Evolutionary conservation across 1,284 basidiomycete species (phyloP), one percentile per base, ranked within the genome.

Genomic region (Singerocomus rubriflavus): DNA sequence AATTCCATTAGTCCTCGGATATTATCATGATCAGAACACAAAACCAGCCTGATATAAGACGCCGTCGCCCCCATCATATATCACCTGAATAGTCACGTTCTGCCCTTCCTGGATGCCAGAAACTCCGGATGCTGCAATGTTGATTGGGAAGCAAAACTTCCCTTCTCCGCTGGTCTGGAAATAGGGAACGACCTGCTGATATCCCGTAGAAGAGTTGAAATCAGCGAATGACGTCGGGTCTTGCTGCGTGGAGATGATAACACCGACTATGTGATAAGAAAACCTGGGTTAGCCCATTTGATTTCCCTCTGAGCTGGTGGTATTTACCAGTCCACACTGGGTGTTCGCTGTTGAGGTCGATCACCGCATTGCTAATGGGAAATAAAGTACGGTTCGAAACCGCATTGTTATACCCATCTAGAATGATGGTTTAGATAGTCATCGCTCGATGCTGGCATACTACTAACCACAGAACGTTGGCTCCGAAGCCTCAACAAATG

Each of bases 211-310:
- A 2, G 70, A 54, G 43, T 72, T 78, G 65, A 85, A 88, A 57
- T 80, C 70, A 43, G 70, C 62, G 52, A 83, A 82, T 13, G 70
- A 73, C 5, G 72, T 75, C 4, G 85, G 82, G 56, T 82, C 70
- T 34, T 69, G 62, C 0, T 44, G 44, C 6, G 71, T 74, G n/a
- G 77, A 77, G 42, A 77, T 64, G 4, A 75, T 56, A 3, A 75
- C 71, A 30, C 74, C 75, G 41, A 54, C 76, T 76, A 17, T 1
- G 33, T 0, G 35, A 35, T 31, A 27, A 35, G 35, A 55, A 44
- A 21, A 6, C 10, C 5, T 32, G 12, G 17, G 21, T 65, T n/a
- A 52, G 39, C 17, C 14, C 5, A 5, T 50, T 34, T 41, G 13
- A 41, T 39, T 7, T 30, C 3, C 11, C 10, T 40, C 38, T 5